Base-by-base conservation (phyloP, 2,329 filamentous ascomycete genomes). In the Dryadomyces quercivorus region DNA sequence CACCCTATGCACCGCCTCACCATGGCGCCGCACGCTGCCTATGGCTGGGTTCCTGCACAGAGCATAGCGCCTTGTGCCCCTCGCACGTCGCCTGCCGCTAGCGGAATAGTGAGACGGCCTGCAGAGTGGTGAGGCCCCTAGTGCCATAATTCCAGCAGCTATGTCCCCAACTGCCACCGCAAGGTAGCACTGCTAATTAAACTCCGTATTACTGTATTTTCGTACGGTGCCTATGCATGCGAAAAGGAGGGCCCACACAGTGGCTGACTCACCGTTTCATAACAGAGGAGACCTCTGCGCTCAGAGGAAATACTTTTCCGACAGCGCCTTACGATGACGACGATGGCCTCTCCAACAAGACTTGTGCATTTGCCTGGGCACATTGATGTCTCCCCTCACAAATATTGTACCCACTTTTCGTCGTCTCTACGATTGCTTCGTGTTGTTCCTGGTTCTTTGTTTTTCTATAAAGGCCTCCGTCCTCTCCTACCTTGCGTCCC, bases 91-190 rank as follows among this genome's bases (percentile, higher is more conserved):
- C 26, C 38, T 26, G 38, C 43, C 51, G 44, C 51, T 52, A 52
- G 9, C 18, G 21, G 40, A 20, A 43, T 53, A 42, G 51, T 53
- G 51, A 53, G 51, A 53, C 51, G 45, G 36, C 46, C 12, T 51
- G 45, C 44, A 42, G 44, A 42, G 16, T 43, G 16, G 40, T 47
- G 16, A n/a, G 40, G 34, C 12, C 18, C 12, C 20, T 53, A 53
- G 51, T 45, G 51, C 51, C 44, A 22, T 18, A 38, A 20, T 38
- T 44, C 13, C 42, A 44, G n/a, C 16, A 44, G 12, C 16, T 9
- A 3, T 44, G 16, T 10, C 18, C 20, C 18, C 49, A 42, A 43
- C 21, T 21, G 20, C 31, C 36, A 38, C 50, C 36, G 31, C 8
- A 31, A 31, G 26, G 26, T 31, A 31, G 26, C 50, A 31, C 13